Evolutionary conservation across 106 monocot species (phyloP).

Genomic region (Allium fistulosum): DNA sequence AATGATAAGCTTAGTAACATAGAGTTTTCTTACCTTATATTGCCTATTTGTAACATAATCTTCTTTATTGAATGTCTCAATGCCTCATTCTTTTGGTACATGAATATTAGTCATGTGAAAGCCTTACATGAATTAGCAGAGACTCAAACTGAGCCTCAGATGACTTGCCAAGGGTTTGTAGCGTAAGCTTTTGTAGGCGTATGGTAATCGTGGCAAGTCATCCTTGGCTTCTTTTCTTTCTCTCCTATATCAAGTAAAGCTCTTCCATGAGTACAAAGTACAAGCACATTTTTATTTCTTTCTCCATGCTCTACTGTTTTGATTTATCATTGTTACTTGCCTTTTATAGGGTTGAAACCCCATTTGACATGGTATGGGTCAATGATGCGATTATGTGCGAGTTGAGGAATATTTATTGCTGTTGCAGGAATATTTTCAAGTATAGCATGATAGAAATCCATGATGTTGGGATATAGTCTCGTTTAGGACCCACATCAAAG

Average conservation of each 20-base stretch:
- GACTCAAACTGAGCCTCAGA: conserved; percentile 6
- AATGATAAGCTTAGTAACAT: no score
- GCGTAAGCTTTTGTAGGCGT: background rate
- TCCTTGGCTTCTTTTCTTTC: conserved; percentile 8
- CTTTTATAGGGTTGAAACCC: background rate
- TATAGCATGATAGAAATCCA: no score
- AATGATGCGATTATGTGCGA: no score
- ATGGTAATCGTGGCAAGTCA: conserved; percentile 3
- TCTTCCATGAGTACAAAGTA: background rate
- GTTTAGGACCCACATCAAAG: no score
- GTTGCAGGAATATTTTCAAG: conserved; percentile 1
- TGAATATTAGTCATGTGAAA: background rate
- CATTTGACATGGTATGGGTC: no score
- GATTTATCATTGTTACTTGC: background rate
- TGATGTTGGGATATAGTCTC: no score
- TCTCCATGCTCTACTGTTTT: background rate
- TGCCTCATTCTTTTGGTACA: no score
- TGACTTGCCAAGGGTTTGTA: conserved; percentile 5
- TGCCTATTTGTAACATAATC: no score
- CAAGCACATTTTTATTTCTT: background rate
- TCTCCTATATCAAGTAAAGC: conserved; percentile 7
- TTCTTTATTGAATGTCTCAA: no score
- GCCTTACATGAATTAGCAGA: conserved; percentile 8
- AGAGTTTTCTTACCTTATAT: no score
- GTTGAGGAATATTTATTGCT: no score